phyloP scores from a whole-genome alignment of 2,329 filamentous ascomycete genomes.

The Penicillium aurantiogriseum region DNA sequence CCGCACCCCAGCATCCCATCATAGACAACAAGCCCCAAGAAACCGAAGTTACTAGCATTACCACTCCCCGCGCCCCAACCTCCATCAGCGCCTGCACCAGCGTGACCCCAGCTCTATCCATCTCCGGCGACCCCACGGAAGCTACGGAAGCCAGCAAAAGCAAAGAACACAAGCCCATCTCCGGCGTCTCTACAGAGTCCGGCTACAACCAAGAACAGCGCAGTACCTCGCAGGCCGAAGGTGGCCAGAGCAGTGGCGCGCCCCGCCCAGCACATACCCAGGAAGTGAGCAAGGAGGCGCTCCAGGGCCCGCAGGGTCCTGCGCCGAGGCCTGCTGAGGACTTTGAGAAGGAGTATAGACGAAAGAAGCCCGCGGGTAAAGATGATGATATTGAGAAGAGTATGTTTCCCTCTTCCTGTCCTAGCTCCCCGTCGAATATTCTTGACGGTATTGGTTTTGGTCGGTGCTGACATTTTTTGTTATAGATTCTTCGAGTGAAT shows the following conservation, averaged over 20 bases:
- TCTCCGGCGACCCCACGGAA: neutral
- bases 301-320: slow-evolving; percentile 30
- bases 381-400: neutral
- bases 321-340: slow-evolving; percentile 26
- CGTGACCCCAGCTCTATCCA: neutral
- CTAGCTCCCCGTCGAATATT: neutral
- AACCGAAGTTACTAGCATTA: neutral
- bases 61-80: neutral
- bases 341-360: slow-evolving; percentile 31
- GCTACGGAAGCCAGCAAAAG: neutral
- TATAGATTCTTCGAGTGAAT: neutral
- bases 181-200: neutral
- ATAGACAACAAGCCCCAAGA: slow-evolving; percentile 5
- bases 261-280: neutral
- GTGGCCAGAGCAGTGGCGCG: slow-evolving; percentile 1
- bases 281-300: slow-evolving; percentile 30
- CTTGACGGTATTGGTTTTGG: neutral
- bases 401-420: neutral
- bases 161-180: neutral
- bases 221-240: slow-evolving; percentile 4
- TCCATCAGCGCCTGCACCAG: neutral
- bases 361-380: slow-evolving; percentile 12
- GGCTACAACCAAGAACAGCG: slow-evolving; percentile 17
- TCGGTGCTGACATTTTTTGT: neutral
- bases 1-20: slow-evolving; percentile 19